phyloP scores from a whole-genome alignment of 441 rosid genomes.

The Iberis amara region DNA sequence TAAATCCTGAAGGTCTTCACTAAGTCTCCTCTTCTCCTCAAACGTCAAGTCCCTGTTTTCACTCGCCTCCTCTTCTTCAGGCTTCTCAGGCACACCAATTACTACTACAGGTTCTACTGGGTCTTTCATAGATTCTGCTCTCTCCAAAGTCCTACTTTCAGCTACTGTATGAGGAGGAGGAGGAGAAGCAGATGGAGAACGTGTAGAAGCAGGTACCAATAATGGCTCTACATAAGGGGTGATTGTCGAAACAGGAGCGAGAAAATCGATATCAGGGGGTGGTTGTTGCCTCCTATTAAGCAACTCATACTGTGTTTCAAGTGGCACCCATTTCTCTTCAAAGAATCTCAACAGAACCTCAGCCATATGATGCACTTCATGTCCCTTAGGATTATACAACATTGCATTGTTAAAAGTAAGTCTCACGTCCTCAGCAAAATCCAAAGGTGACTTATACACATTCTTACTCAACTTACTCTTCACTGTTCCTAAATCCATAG shows the following conservation, averaged over 20 bases:
- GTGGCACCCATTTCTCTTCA: constrained; percentile 61
- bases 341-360: constrained; percentile 46
- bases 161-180: constrained; percentile 36
- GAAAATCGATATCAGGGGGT: constrained; percentile 29
- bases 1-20: constrained; percentile 56
- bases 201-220: constrained; percentile 25
- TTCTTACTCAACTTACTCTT: constrained; percentile 54
- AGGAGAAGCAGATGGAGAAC: constrained; percentile 23
- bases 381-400: constrained; percentile 76
- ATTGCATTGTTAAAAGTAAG: constrained; percentile 83
- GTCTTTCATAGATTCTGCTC: constrained; percentile 43
- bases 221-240: constrained; percentile 29
- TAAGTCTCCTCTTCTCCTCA: constrained; percentile 66
- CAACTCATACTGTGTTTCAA: constrained; percentile 41
- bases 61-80: constrained; percentile 32
- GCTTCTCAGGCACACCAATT: constrained; percentile 31
- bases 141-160: constrained; percentile 44
- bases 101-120: constrained; percentile 33
- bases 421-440: constrained; percentile 83
- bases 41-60: constrained; percentile 53
- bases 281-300: constrained; percentile 29
- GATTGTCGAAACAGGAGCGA: constrained; percentile 38
- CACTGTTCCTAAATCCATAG: constrained; percentile 95
- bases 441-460: constrained; percentile 59
- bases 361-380: constrained; percentile 81